Evolutionary conservation across 768 basidiomycete species (phyloP), one percentile per base, ranked within the genome.

Genomic region (Lactifluus rugatus): DNA sequence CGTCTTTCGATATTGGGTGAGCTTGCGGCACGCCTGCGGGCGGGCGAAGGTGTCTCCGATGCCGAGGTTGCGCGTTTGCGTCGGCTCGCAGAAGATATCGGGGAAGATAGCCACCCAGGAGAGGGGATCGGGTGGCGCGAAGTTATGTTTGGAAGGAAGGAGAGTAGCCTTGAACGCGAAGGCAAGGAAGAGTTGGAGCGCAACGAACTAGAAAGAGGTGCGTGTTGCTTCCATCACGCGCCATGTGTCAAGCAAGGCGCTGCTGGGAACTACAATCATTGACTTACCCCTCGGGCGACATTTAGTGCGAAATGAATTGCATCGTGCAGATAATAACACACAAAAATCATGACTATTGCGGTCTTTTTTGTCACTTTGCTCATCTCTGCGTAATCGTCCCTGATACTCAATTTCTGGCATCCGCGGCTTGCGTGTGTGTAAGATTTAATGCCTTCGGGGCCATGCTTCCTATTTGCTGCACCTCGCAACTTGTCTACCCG

Each of bases 1-100:
- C 83, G 80, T 56, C 73, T 81, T 39, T 80, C 84, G 23, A 80
- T 89, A 60, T 74, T 89, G 56, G 76, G 82, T 56, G 80, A 81
- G 52, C 76, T 87, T 54, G 74, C 74, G 7, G 71, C 74, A 25
- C 80, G 80, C 59, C 70, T 87, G 48, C 74, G 75, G 34, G 74
- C 78, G 2, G 74, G 75, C 52, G 74, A 73, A 54, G 64, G 70
- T 37, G 66, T 82, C 49, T 71, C 78, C 3, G 69, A 71, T 62
- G 77, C 72, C 34, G 85, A 87, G 63, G 69, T 87, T 25, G 75
- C 71, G 39, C 72, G 78, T 56, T 69, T 87, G 53, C 77, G 76
- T 65, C 77, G 73, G 52, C 76, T 89, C 25, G 82, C 81, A 37
- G 72, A 73, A 23, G 66, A 57, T 36, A 64, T 63, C 42, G 63